Conservation (phyloP, 2,329 filamentous ascomycete species). For the Didymosphaeria variabile region DNA sequence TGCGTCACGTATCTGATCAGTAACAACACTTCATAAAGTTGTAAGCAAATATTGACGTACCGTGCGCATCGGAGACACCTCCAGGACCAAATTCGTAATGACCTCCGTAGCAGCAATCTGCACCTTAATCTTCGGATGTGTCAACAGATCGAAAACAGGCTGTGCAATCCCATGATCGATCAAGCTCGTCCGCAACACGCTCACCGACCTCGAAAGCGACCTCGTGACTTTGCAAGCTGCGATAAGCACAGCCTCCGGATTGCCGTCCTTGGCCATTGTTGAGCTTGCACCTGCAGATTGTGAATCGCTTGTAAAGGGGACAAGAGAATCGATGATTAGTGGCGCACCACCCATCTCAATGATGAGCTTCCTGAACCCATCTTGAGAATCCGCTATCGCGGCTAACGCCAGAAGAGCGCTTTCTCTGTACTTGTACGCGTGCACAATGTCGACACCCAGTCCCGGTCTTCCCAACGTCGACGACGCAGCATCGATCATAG, state of each 20-base stretch:
- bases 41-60: conserved; percentile 60
- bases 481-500: conserved; percentile 41
- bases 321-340: conserved; percentile 85
- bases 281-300: conserved; percentile 36
- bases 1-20: conserved; percentile 48
- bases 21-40: conserved; percentile 24
- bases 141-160: conserved; percentile 79
- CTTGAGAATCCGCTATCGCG: conserved; percentile 81
- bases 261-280: conserved; percentile 69
- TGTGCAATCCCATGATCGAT: conserved; percentile 84
- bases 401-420: conserved; percentile 80
- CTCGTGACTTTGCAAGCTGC: conserved; percentile 85
- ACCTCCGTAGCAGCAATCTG: conserved; percentile 86
- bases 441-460: conserved; percentile 62
- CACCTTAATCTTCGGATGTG: conserved; percentile 77
- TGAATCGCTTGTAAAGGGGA: conserved; percentile 59
- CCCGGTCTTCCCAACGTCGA: conserved; percentile 44
- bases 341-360: conserved; percentile 82
- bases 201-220: conserved; percentile 85
- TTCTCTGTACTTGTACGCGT: conserved; percentile 80
- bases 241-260: conserved; percentile 79
- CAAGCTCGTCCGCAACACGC: conserved; percentile 82
- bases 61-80: conserved; percentile 90
- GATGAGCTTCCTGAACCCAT: conserved; percentile 82
- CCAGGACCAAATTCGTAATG: conserved; percentile 84